Percentiles rank a stretch among this genome's conserved stretches.
These are phyloP conservation scores for Hortiboletus campestris DNA, from an alignment of 768 basidiomycete genomes.

Conservation along the genomic window DNA sequence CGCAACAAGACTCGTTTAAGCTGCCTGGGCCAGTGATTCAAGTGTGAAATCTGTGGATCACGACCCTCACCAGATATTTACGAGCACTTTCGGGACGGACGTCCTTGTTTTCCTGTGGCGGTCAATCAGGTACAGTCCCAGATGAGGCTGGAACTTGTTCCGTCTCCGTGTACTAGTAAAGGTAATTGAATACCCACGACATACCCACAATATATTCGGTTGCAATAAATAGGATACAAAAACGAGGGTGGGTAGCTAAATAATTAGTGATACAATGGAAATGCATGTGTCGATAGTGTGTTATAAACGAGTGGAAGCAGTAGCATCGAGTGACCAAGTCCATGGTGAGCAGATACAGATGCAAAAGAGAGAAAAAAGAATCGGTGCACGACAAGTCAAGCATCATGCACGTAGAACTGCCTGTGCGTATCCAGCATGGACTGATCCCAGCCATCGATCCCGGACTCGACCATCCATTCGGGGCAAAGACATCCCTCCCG, in stretches of 20 bases:
- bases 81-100: too few relatives aligned
- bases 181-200: too few relatives aligned
- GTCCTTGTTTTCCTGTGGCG: too few relatives aligned
- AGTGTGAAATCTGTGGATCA: too few relatives aligned
- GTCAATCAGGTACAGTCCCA: too few relatives aligned
- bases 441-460: slow-evolving; percentile 14
- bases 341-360: background rate
- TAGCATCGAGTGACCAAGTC: background rate
- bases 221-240: too few relatives aligned
- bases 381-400: slow-evolving; percentile 1
- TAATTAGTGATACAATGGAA: background rate
- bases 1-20: too few relatives aligned
- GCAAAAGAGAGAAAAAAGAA: background rate
- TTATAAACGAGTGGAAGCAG: background rate
- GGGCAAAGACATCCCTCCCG: slow-evolving; percentile 20
- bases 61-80: too few relatives aligned
- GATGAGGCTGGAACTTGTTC: too few relatives aligned
- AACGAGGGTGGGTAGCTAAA: background rate
- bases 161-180: too few relatives aligned
- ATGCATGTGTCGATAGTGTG: background rate
- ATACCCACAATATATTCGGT: too few relatives aligned
- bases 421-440: background rate
- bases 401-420: background rate
- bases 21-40: too few relatives aligned
- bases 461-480: slow-evolving; percentile 23